Evolutionary conservation across 345 rosid genomes (phyloP).

Genomic region (Bruguiera gymnorhiza): DNA sequence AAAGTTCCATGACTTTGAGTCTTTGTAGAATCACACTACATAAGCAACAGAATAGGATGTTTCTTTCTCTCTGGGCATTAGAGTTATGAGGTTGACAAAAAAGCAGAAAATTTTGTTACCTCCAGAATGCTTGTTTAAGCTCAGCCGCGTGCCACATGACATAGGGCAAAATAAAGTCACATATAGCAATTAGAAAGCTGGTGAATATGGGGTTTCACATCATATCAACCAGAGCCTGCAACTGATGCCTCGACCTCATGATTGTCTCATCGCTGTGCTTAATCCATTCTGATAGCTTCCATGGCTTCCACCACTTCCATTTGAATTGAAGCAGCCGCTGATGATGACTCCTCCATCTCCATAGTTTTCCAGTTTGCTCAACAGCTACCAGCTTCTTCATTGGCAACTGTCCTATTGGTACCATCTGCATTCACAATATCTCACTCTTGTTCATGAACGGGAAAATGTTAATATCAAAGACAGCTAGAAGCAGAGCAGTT

Average conservation of each 20-base stretch:
- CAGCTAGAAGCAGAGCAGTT: neutral
- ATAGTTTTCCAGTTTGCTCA: slow-evolving; percentile 25
- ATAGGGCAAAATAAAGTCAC: slow-evolving; percentile 17
- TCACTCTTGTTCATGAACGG: slow-evolving; percentile 10
- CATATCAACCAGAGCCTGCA: slow-evolving; percentile 20
- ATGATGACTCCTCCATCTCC: slow-evolving; percentile 30
- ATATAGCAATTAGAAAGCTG: slow-evolving; percentile 20
- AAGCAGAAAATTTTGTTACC: slow-evolving; percentile 21
- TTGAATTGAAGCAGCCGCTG: slow-evolving; percentile 28
- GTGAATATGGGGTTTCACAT: slow-evolving; percentile 21
- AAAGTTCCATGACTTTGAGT: no score
- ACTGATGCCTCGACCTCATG: slow-evolving; percentile 16
- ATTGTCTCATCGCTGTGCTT: slow-evolving; percentile 25
- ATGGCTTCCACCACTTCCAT: slow-evolving; percentile 34
- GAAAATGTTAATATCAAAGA: slow-evolving; percentile 7
- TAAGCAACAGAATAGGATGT: no score
- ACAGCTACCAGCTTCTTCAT: slow-evolving; percentile 15
- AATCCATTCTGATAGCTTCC: slow-evolving; percentile 27
- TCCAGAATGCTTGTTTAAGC: slow-evolving; percentile 8
- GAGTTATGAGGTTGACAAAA: neutral
- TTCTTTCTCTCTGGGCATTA: neutral
- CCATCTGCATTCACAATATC: slow-evolving; percentile 21
- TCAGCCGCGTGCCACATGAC: slow-evolving; percentile 19
- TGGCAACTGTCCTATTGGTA: slow-evolving; percentile 20
- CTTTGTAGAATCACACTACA: no score